Evolutionary conservation across 495 filamentous ascomycete species (phyloP).

Genomic region (Hamigera avellanea): DNA sequence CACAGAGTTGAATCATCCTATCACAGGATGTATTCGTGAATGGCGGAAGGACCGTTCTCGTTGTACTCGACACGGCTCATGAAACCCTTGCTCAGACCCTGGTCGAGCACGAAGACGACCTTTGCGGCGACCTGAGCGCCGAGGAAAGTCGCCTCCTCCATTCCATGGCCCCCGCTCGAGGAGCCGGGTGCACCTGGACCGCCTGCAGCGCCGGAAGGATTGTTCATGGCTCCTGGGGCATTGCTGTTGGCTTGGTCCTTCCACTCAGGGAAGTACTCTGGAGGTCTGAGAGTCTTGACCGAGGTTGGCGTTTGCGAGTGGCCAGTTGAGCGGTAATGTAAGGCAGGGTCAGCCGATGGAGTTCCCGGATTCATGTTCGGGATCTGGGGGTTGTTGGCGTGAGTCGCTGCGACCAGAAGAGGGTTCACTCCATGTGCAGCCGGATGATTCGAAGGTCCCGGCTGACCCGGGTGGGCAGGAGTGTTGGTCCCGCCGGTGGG

Average conservation of each 20-base stretch:
- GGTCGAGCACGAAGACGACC: constrained; percentile 62
- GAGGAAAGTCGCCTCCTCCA: constrained; percentile 68
- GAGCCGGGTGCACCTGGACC: constrained; percentile 6
- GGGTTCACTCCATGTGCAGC: constrained; percentile 67
- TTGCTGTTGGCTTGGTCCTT: constrained; percentile 56
- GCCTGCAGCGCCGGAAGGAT: constrained; percentile 1
- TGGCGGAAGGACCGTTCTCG: constrained; percentile 59
- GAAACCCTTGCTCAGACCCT: constrained; percentile 58
- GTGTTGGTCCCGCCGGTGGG: constrained; percentile 91
- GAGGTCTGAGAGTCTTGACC: constrained; percentile 66
- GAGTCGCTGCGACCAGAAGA: constrained; percentile 80
- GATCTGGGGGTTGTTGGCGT: constrained; percentile 48
- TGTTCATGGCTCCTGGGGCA: constrained; percentile 21
- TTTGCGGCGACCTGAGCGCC: constrained; percentile 70
- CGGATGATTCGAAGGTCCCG: constrained; percentile 29
- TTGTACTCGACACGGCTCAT: constrained; percentile 68
- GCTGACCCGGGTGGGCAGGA: constrained; percentile 52
- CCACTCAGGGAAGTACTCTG: constrained; percentile 91
- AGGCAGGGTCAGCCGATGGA: constrained; percentile 24
- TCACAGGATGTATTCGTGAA: constrained; percentile 43
- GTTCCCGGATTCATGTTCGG: constrained; percentile 21
- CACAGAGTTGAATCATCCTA: no score
- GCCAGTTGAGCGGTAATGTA: constrained; percentile 50
- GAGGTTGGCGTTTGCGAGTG: constrained; percentile 84
- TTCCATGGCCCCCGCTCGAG: constrained; percentile 20